These are phyloP conservation scores for Centaurea solstitialis DNA, from an alignment of 129 eudicot species.

Conservation along the genomic window DNA sequence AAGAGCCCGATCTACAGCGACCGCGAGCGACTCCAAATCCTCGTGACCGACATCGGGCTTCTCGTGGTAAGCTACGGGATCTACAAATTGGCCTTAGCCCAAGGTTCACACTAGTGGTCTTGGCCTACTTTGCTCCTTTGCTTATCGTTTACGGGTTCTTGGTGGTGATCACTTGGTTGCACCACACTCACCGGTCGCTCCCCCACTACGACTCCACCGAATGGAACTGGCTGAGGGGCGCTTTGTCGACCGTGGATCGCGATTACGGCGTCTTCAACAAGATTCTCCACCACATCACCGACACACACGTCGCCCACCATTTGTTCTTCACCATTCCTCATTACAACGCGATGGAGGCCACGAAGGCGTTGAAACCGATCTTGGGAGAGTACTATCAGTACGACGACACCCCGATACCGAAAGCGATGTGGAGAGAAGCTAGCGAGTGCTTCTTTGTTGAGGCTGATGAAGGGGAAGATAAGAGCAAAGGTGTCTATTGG, in stretches of 20 bases:
- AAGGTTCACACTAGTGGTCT: slow-evolving; percentile 39
- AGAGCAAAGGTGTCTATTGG: slow-evolving; percentile 50
- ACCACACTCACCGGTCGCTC: slow-evolving; percentile 54
- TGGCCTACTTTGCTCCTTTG: slow-evolving; percentile 48
- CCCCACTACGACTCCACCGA: slow-evolving; percentile 60
- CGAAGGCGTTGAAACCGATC: slow-evolving; percentile 54
- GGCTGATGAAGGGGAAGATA: slow-evolving; percentile 44
- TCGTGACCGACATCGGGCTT: slow-evolving; percentile 46
- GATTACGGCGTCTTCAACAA: slow-evolving; percentile 57
- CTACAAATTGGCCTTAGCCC: slow-evolving; percentile 36
- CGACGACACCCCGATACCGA: slow-evolving; percentile 46
- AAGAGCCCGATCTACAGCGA: slow-evolving; percentile 34
- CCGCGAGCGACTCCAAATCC: slow-evolving; percentile 34
- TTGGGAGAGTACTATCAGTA: slow-evolving; percentile 57
- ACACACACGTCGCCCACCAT: slow-evolving; percentile 61
- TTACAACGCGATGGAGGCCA: slow-evolving; percentile 62
- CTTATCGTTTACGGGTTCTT: slow-evolving; percentile 54
- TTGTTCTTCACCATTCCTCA: slow-evolving; percentile 61
- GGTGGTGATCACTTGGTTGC: slow-evolving; percentile 55
- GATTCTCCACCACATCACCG: slow-evolving; percentile 57
- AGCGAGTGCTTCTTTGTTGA: slow-evolving; percentile 59
- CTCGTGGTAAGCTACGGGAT: slow-evolving; percentile 33
- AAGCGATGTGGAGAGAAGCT: slow-evolving; percentile 67
- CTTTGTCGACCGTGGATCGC: slow-evolving; percentile 47
- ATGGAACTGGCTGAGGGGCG: slow-evolving; percentile 62